These are phyloP conservation scores for Hypoxylon sp. DNA, from an alignment of 2,329 filamentous ascomycete genomes.

Conservation along the genomic window DNA sequence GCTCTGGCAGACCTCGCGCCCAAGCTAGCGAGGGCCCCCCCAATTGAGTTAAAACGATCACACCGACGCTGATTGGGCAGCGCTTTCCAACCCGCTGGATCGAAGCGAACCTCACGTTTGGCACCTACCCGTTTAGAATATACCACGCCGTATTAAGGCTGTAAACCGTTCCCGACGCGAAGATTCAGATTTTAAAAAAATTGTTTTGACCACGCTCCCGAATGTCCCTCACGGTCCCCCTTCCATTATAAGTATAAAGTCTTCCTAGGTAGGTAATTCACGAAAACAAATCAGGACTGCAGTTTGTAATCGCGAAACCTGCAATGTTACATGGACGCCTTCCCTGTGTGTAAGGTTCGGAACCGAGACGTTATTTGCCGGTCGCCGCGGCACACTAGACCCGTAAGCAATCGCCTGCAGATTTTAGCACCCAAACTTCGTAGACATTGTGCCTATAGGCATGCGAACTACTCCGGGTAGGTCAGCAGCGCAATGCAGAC, in stretches of 20 bases:
- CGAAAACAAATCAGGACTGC: neutral
- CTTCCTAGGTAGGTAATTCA: no score
- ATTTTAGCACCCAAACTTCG: conserved; percentile 35
- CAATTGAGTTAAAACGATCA: conserved; percentile 17
- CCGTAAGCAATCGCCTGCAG: conserved; percentile 37
- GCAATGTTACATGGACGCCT: conserved; percentile 31
- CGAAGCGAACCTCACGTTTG: conserved; percentile 21
- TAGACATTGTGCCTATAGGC: conserved; percentile 4
- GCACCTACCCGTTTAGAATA: conserved; percentile 37
- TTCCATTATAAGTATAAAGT: conserved; percentile 9
- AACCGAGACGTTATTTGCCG: conserved; percentile 33
- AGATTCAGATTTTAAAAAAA: neutral
- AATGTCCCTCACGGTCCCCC: conserved; percentile 12
- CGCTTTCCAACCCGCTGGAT: conserved; percentile 33
- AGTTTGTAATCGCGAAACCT: conserved; percentile 23
- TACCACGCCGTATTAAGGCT: conserved; percentile 32
- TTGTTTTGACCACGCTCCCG: neutral
- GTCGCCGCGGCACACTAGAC: conserved; percentile 26
- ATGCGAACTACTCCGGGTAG: conserved; percentile 28
- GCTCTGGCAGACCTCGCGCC: conserved; percentile 14
- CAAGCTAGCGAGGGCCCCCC: conserved; percentile 16
- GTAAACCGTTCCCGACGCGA: conserved; percentile 4
- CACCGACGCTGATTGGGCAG: conserved; percentile 31
- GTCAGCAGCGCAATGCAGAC: conserved; percentile 35
- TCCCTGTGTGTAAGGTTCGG: conserved; percentile 25